Evolutionary conservation across 192 early-diverging fungal species (phyloP), one percentile per base, ranked within the genome.

Genomic region (Coemansia sp.): DNA sequence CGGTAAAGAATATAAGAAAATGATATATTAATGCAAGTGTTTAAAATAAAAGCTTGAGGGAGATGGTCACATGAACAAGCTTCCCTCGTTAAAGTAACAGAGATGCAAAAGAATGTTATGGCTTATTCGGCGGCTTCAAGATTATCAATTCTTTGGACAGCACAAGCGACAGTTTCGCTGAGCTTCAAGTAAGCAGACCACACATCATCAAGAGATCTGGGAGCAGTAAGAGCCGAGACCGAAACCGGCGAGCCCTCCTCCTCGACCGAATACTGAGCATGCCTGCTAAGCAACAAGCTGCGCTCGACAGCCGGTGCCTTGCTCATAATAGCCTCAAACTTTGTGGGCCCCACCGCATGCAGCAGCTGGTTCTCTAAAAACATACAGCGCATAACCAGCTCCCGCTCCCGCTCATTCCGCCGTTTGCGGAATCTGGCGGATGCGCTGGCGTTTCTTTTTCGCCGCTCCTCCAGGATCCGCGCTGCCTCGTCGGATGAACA

Each of bases 341-440:
- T 45, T 3, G 38, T 23, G 7, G 53, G 4, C 0, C 72, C 62
- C 13, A 76, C 15, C 11, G 53, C 28, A 54, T 69, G 57, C 42
- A 61, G 40, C 43, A 76, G 49, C 13, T 61, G 53, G 30, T 69
- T 63, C 50, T 86, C 83, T 10, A 86, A 58, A 12, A 65, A 69
- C 56, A 76, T 33, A 49, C 82, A 86, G 57, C 79, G 70, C 13
- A 79, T 65, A 15, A 74, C 66, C 55, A 83, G 72, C 35, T 83
- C 85, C 28, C 78, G 64, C 58, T 84, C 85, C 11, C 83, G 76
- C 53, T 83, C 79, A 48, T 86, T 86, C 53, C 85, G 78, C 2
- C 85, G 83, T 47, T 83, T 82, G 41, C 85, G 76, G 58, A 86
- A 86, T 35, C 85, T 51, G 5, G 85, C 83, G 7, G 83, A 84